These are phyloP conservation scores for Pyracantha coccinea DNA, from an alignment of 331 rosid genomes.

Conservation along the genomic window DNA sequence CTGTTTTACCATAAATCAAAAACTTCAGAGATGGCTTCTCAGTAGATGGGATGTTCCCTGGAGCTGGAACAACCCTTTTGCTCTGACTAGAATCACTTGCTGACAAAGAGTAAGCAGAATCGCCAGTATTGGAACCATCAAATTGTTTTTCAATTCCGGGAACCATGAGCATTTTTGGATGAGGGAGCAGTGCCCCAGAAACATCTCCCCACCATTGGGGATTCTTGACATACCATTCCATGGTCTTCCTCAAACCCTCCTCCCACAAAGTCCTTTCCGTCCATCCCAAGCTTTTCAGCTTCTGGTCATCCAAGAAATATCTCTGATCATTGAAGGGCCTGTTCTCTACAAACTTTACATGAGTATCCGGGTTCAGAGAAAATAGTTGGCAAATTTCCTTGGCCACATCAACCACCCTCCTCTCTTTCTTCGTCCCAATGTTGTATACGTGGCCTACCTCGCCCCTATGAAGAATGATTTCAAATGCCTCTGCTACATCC, in stretches of 20 bases:
- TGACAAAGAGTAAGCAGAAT: constrained; percentile 1
- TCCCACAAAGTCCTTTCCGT: constrained; percentile 54
- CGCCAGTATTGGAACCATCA: constrained; percentile 19
- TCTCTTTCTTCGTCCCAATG: constrained; percentile 60
- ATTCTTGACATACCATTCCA: constrained; percentile 55
- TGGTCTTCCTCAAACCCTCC: constrained; percentile 55
- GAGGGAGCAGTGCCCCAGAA: constrained; percentile 71
- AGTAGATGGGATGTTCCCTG: constrained; percentile 13
- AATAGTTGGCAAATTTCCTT: constrained; percentile 44
- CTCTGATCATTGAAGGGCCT: constrained; percentile 72
- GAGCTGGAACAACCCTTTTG: constrained; percentile 24
- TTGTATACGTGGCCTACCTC: constrained; percentile 73
- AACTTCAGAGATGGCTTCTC: constrained; percentile 41
- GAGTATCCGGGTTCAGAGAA: constrained; percentile 29
- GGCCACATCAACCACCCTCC: constrained; percentile 71
- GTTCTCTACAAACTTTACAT: constrained; percentile 51
- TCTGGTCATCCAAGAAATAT: constrained; percentile 54
- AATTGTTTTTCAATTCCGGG: constrained; percentile 44
- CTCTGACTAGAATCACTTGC: constrained; percentile 14
- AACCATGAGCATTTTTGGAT: constrained; percentile 64
- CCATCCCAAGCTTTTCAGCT: constrained; percentile 64
- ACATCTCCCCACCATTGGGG: constrained; percentile 83
- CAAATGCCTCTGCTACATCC: constrained; percentile 83
- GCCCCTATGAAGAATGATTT: constrained; percentile 56
- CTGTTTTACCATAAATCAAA: constrained; percentile 57